These are phyloP conservation scores for Citrus trifoliata DNA, from an alignment of 345 rosid species.

Conservation along the genomic window DNA sequence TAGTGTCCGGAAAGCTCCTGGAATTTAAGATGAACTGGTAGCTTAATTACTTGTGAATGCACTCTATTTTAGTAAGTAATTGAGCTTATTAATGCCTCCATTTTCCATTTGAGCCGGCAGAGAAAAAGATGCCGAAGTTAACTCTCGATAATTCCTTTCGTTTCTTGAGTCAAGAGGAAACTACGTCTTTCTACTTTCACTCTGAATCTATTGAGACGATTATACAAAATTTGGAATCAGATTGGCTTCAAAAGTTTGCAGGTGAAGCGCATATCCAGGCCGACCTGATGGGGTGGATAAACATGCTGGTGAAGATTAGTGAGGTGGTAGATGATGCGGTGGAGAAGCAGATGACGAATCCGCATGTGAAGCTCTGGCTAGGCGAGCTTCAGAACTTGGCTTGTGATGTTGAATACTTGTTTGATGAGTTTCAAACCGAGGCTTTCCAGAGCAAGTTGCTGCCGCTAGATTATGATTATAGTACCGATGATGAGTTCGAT, in stretches of 20 bases:
- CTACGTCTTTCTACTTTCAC: not conserved
- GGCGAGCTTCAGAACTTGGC: conserved; percentile 11
- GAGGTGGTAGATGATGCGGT: not conserved
- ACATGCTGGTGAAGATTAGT: not conserved
- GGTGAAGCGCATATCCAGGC: not conserved
- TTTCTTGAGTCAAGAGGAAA: not conserved
- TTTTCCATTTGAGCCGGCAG: not conserved
- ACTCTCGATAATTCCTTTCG: not conserved
- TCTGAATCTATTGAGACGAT: not conserved
- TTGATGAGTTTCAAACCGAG: conserved; percentile 11
- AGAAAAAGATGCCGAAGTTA: not conserved
- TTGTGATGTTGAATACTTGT: conserved; percentile 17
- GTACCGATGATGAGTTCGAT: not conserved
- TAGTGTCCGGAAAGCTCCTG: too few relatives aligned
- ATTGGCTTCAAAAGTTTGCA: not conserved
- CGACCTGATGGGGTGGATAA: not conserved
- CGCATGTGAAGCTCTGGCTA: conserved; percentile 6
- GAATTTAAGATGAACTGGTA: too few relatives aligned
- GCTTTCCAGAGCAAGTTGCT: not conserved
- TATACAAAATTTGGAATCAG: not conserved
- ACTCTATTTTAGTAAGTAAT: too few relatives aligned
- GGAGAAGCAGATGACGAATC: not conserved
- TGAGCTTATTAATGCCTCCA: too few relatives aligned
- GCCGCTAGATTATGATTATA: not conserved
- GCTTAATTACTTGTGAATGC: too few relatives aligned